Evolutionary conservation across 83 land plant species (phyloP), one percentile per base, ranked within the genome.

Genomic region (Thuja plicata): DNA sequence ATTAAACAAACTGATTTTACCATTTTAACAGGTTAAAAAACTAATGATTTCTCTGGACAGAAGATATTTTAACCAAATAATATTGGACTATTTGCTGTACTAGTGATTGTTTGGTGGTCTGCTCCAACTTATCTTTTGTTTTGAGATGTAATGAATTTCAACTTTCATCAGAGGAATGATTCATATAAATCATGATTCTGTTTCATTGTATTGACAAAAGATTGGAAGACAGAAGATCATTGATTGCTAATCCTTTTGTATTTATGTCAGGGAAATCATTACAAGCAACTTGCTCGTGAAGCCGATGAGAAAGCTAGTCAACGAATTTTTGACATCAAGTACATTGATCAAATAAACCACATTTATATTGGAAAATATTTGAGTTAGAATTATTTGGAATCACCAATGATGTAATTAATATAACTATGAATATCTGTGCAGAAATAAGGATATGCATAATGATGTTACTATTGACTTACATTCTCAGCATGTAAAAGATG

Each of bases 391-490:
- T 41, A 24, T 19, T 66, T 88, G 80, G 11, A 71, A n/a, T 32
- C 81, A 40, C 17, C 30, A 21, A 40, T 83, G 50, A 48, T 88
- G 38, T 41, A 52, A 37, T 24, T 73, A 79, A 54, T 41, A 40
- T 55, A 74, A 3, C 10, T 21, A 43, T 87, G 88, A 82, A 17
- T 54, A 19, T 48, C 13, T 88, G 38, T 91, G 89, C 96, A 97
- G 98, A 89, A 97, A 97, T 91, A 96, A 88, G 78, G 88, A 62
- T 70, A 91, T 95, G 66, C 90, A 91, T 70, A 97, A 97, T 88
- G 92, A 91, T 50, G 91, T 97, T 46, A 97, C 98, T 21, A 97
- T 97, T 90, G 99, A 97, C 88, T 92, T 97, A 89, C 99, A 97
- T 92, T 96, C 96, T 13, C 99, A 96, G 89, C 99, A 97, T 90